These are phyloP conservation scores for Calocybe gambosa DNA, from an alignment of 1,284 basidiomycete species.

Conservation along the genomic window DNA sequence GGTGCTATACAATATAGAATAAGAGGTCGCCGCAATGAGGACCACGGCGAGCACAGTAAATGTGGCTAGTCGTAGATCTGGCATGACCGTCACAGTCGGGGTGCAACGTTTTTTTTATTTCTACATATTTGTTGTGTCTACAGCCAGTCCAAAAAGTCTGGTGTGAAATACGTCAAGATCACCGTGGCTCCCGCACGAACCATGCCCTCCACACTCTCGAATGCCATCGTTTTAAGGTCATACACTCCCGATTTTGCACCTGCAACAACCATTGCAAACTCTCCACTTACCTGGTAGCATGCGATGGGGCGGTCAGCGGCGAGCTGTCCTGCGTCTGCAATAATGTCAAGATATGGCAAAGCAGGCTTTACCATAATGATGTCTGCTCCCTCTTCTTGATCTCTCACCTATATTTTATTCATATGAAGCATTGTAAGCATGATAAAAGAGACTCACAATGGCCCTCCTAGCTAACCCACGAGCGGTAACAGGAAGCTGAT, in stretches of 20 bases:
- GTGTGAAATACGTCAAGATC: constrained; percentile 93
- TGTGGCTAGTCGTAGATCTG: constrained; percentile 25
- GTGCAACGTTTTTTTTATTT: not conserved
- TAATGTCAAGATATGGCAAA: constrained; percentile 94
- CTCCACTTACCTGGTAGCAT: constrained; percentile 95
- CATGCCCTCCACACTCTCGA: constrained; percentile 88
- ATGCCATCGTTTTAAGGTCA: constrained; percentile 87
- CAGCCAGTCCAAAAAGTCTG: constrained; percentile 91
- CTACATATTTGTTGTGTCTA: constrained; percentile 14
- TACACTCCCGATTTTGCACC: constrained; percentile 93
- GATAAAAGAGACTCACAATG: constrained; percentile 54
- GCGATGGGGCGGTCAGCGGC: constrained; percentile 87
- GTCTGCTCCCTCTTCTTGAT: constrained; percentile 92
- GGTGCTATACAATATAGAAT: constrained; percentile 34
- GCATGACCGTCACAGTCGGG: constrained; percentile 15
- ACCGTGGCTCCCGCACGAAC: constrained; percentile 87
- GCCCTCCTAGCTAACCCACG: constrained; percentile 91
- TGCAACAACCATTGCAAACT: constrained; percentile 95
- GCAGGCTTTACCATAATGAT: constrained; percentile 99
- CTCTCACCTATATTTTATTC: constrained; percentile 60
- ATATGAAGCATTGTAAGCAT: not conserved
- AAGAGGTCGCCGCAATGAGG: constrained; percentile 32
- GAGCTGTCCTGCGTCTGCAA: constrained; percentile 81
- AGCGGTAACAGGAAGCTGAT: constrained; percentile 88
- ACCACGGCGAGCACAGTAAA: constrained; percentile 28